Evolutionary conservation across 2,329 filamentous ascomycete species (phyloP).

Genomic region (Fusarium sp.): DNA sequence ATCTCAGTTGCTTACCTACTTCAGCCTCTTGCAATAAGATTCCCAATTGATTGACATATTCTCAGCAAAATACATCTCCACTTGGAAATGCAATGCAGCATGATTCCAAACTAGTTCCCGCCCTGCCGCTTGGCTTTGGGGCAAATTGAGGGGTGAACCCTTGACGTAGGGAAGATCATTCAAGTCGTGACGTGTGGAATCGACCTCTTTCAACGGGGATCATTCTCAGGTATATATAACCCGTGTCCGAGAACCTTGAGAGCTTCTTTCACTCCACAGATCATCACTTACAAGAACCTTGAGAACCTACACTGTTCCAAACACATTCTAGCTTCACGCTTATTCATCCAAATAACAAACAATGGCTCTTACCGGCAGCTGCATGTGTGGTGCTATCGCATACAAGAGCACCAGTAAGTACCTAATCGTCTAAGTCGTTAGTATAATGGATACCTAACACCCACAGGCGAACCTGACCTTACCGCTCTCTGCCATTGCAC

Average conservation of each 20-base stretch:
- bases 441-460: background rate
- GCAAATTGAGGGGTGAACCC: background rate
- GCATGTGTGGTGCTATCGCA: constrained; percentile 54
- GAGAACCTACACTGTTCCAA: constrained; percentile 21
- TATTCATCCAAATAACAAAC: background rate
- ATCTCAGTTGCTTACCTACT: background rate
- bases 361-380: constrained; percentile 51
- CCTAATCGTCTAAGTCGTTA: background rate
- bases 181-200: constrained; percentile 11
- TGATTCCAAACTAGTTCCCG: constrained; percentile 32
- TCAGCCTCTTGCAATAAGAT: background rate
- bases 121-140: background rate
- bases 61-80: constrained; percentile 7
- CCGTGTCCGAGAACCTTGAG: constrained; percentile 41
- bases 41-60: background rate
- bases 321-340: constrained; percentile 21
- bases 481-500: constrained; percentile 65
- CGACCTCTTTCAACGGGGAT: constrained; percentile 1
- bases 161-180: background rate
- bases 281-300: constrained; percentile 31
- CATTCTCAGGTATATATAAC: constrained; percentile 37
- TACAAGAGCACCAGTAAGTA: constrained; percentile 52
- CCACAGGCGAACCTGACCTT: constrained; percentile 55
- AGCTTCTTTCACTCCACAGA: constrained; percentile 30
- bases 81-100: background rate